These are phyloP conservation scores for Raddia guianensis DNA, from an alignment of 176 grass and related monocot species.

Conservation along the genomic window DNA sequence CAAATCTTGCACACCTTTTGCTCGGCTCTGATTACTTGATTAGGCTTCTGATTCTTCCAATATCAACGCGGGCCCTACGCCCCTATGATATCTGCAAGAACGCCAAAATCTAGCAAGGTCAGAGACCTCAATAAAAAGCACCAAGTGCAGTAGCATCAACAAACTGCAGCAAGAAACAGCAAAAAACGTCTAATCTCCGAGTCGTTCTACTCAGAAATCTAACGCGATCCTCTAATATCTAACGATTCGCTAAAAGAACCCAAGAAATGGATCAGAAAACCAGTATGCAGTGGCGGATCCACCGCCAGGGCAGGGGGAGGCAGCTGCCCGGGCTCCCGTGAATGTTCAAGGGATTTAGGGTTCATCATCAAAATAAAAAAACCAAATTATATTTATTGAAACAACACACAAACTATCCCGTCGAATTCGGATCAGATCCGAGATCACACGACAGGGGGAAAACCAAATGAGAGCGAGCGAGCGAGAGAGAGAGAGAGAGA, in stretches of 20 bases:
- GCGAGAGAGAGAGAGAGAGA: too few species aligned
- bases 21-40: not conserved
- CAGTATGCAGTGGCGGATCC: too few species aligned
- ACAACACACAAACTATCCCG: too few species aligned
- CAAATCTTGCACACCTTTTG: not conserved
- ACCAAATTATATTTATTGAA: too few species aligned
- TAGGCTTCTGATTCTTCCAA: not conserved
- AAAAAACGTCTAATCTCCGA: not conserved
- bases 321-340: too few species aligned
- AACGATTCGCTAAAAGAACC: not conserved
- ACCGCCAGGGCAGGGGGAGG: too few species aligned
- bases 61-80: not conserved
- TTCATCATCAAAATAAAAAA: too few species aligned
- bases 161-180: conserved; percentile 1
- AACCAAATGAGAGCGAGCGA: too few species aligned
- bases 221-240: not conserved
- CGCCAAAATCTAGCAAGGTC: not conserved
- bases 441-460: too few species aligned
- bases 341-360: too few species aligned
- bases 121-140: not conserved
- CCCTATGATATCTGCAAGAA: conserved; percentile 24
- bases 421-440: too few species aligned
- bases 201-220: not conserved
- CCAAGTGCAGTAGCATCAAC: not conserved
- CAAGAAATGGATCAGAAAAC: not conserved